Evolutionary conservation across 495 filamentous ascomycete genomes (phyloP).

Genomic region (Aspergillus bridgeri): DNA sequence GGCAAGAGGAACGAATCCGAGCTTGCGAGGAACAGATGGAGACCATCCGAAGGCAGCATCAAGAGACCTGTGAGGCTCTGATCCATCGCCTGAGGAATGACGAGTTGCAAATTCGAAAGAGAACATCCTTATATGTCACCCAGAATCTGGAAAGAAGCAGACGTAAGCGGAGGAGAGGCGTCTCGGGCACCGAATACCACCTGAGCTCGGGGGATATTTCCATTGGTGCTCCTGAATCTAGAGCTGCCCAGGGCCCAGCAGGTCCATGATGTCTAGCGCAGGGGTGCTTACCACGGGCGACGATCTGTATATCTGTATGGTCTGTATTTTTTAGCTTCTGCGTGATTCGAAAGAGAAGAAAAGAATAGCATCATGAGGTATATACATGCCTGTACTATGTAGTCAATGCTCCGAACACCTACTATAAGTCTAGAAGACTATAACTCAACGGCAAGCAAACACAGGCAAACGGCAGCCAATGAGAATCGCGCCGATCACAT

Average conservation of each 20-base stretch:
- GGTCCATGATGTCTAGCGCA: neutral
- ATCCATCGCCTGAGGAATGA: slow-evolving; percentile 30
- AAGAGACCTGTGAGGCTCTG: slow-evolving; percentile 31
- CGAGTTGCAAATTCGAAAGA: neutral
- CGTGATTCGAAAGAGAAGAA: too few relatives aligned
- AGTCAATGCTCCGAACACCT: too few relatives aligned
- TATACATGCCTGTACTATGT: too few relatives aligned
- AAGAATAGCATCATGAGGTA: too few relatives aligned
- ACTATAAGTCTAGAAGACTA: slow-evolving; percentile 9
- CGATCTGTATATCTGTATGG: too few relatives aligned
- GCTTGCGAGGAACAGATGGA: slow-evolving; percentile 33
- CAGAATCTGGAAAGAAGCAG: neutral
- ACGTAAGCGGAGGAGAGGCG: neutral
- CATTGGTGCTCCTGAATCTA: too few relatives aligned
- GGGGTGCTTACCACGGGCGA: too few relatives aligned
- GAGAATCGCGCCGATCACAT: neutral
- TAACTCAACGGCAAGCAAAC: slow-evolving; percentile 18
- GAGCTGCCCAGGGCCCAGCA: too few relatives aligned
- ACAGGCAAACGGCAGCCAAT: neutral
- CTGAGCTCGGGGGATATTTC: neutral
- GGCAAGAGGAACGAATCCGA: slow-evolving; percentile 31
- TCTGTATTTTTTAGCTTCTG: too few relatives aligned
- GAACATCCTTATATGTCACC: neutral
- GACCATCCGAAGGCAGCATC: slow-evolving; percentile 29
- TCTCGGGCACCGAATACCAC: neutral